Evolutionary conservation across 2,329 filamentous ascomycete species (phyloP).

Genomic region (Rosellinia necatrix): DNA sequence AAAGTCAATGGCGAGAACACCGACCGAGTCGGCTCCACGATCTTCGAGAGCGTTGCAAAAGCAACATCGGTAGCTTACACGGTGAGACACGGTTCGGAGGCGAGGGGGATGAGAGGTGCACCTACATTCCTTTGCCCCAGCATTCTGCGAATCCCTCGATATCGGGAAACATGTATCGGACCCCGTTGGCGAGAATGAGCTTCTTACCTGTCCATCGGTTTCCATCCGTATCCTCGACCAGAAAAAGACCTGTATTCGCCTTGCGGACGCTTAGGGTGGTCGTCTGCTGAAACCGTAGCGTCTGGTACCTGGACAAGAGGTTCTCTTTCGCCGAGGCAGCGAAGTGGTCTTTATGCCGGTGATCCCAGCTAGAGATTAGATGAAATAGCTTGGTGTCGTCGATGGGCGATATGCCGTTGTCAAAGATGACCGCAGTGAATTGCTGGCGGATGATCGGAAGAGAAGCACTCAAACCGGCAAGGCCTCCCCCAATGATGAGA

Average conservation of each 20-base stretch:
- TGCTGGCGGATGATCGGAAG: not conserved
- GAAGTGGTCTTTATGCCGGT: not conserved
- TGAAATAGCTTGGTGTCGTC: not conserved
- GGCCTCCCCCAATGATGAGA: constrained; percentile 4
- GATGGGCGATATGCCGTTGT: not conserved
- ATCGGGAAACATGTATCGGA: not conserved
- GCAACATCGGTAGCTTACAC: not conserved
- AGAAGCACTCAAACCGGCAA: constrained; percentile 6
- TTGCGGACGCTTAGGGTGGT: not conserved
- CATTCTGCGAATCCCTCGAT: not conserved
- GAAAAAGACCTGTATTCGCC: not conserved
- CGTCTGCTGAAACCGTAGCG: not conserved
- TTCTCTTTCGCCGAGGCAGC: not conserved
- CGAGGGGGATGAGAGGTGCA: not conserved
- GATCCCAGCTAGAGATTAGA: not conserved
- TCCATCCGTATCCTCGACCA: not conserved
- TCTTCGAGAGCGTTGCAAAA: constrained; percentile 9
- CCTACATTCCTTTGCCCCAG: not conserved
- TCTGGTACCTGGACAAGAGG: not conserved
- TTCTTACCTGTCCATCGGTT: not conserved
- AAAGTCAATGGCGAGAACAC: not conserved
- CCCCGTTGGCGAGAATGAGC: not conserved
- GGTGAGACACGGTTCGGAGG: not conserved
- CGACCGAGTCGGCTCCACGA: not conserved
- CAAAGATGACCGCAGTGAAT: not conserved